Conservation (phyloP, 352 stramenopile species). For the Phytophthora pini region DNA sequence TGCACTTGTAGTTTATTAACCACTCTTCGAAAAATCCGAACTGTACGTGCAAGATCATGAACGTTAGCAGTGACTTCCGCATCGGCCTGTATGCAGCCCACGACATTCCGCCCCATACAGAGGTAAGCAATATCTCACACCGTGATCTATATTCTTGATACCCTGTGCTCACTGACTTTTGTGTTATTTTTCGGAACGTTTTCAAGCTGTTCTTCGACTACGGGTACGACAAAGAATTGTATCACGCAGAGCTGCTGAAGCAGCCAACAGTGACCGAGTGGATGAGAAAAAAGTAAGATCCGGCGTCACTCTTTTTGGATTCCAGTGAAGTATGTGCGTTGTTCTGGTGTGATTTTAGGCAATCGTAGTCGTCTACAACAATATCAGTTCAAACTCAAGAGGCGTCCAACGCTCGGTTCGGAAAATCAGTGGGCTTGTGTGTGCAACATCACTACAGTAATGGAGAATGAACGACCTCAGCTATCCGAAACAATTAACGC, state of each 20-base stretch:
- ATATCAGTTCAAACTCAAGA: constrained; percentile 1
- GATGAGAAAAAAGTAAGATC: constrained; percentile 52
- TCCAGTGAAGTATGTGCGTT: constrained; percentile 3
- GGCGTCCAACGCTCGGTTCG: neutral
- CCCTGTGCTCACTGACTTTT: too few relatives aligned
- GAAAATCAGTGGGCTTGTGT: neutral
- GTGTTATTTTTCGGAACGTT: neutral
- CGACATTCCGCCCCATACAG: constrained; percentile 88
- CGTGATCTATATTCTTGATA: too few relatives aligned
- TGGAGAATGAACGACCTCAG: neutral
- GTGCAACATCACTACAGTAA: neutral
- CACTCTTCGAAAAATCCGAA: constrained; percentile 85
- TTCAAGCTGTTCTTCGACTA: constrained; percentile 90
- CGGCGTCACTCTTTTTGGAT: neutral
- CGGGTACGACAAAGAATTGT: constrained; percentile 75
- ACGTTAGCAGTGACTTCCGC: constrained; percentile 92
- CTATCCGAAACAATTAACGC: constrained; percentile 1
- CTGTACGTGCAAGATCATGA: constrained; percentile 89
- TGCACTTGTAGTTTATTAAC: constrained; percentile 87
- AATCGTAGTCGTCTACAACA: constrained; percentile 10
- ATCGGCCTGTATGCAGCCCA: constrained; percentile 94
- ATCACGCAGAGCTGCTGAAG: constrained; percentile 68
- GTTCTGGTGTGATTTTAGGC: constrained; percentile 1
- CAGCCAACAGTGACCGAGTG: constrained; percentile 66
- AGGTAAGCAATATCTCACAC: constrained; percentile 45